phyloP scores from a whole-genome alignment of 139 green algal genomes.

The Eudorina sp. region DNA sequence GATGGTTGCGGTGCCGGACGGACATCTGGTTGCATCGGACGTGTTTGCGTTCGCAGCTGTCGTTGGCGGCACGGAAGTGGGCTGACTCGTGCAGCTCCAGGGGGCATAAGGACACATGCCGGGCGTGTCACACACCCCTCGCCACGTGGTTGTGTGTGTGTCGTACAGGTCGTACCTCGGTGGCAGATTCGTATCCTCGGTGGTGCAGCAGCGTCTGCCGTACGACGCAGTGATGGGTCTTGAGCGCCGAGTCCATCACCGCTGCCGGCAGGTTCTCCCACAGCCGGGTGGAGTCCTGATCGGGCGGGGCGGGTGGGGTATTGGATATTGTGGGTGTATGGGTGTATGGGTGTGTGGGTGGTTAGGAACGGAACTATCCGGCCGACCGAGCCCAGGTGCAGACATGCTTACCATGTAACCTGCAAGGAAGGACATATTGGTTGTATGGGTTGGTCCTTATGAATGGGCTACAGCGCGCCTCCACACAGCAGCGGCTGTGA shows the following conservation, averaged over 20 bases:
- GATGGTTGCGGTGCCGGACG: too few relatives aligned
- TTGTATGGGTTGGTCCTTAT: neutral
- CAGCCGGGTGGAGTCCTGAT: neutral
- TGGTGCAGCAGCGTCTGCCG: neutral
- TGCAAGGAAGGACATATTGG: too few relatives aligned
- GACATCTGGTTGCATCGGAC: too few relatives aligned
- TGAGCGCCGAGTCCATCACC: neutral
- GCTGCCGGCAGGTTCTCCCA: neutral
- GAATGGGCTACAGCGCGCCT: too few relatives aligned
- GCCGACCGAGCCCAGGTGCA: neutral
- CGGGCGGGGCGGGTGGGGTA: too few relatives aligned
- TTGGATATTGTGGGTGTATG: too few relatives aligned
- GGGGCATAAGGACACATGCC: neutral
- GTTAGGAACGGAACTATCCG: neutral
- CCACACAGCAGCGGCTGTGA: neutral
- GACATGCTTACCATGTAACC: too few relatives aligned
- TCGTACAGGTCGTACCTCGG: neutral
- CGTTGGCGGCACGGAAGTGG: neutral
- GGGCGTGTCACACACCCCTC: neutral
- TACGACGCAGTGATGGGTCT: neutral
- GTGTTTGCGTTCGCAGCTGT: too few relatives aligned
- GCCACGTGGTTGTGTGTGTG: neutral
- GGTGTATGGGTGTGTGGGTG: too few relatives aligned
- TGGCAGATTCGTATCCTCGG: neutral
- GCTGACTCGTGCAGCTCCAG: neutral